phyloP scores from a whole-genome alignment of 225 moss, liverwort and hornwort species.

The Marchantia paleacea region DNA sequence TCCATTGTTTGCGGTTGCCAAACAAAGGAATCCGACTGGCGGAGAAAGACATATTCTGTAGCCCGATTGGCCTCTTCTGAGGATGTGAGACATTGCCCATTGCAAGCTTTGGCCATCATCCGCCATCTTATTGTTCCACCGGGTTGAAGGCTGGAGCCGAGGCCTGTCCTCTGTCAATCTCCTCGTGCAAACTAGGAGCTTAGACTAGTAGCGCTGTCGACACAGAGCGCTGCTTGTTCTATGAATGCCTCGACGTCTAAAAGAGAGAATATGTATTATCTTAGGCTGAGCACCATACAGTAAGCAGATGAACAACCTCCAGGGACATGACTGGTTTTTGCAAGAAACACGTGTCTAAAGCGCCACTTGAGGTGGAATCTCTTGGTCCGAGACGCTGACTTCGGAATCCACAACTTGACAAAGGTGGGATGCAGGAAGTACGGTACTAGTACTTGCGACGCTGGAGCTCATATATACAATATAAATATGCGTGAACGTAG shows the following conservation, averaged over 20 bases:
- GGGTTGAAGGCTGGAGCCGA: too few species aligned
- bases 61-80: background rate
- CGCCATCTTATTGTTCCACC: background rate
- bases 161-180: background rate
- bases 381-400: background rate
- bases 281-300: background rate
- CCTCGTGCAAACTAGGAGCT: background rate
- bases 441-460: background rate
- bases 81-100: background rate
- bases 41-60: too few species aligned
- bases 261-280: background rate
- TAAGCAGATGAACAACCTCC: background rate
- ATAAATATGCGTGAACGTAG: background rate
- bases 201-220: background rate
- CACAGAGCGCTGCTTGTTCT: background rate
- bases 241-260: background rate
- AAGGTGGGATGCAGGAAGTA: background rate
- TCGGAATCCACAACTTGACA: background rate
- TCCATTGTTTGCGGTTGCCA: too few species aligned
- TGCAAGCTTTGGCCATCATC: background rate
- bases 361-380: conserved; percentile 1
- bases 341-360: background rate
- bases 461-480: background rate
- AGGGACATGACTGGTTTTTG: background rate
- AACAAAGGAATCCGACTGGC: too few species aligned